Evolutionary conservation across 768 basidiomycete genomes (phyloP), one percentile per base, ranked within the genome.

Genomic region (Suillus decipiens): DNA sequence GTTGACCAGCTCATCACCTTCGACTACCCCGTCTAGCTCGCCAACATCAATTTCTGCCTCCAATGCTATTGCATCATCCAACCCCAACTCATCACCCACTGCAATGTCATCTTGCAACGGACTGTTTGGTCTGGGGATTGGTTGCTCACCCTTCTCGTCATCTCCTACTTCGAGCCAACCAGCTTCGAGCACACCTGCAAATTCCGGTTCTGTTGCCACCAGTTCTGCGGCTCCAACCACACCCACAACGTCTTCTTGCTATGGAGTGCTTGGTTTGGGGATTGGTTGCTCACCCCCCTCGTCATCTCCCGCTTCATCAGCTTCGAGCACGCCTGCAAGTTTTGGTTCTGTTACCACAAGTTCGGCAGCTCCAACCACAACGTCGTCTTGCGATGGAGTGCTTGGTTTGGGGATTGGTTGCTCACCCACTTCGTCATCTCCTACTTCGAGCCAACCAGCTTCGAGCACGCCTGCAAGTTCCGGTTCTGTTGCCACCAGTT

Each of bases 121-220:
- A 1, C 41, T 72, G 1, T 56, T 73, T 31, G 72, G 67, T 6
- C 56, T 70, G 22, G 64, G 60, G 17, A 2, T 66, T 28, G 71
- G 65, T 31, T 73, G 68, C 48, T 17, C 66, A 15, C 24, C 61
- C 3, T 24, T 61, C 39, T 31, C 42, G 62, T 15, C 61, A 31
- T 57, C 70, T 34, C 42, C 63, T 8, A 1, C 61, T 4, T 34
- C 50, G 7, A 50, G 66, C 2, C 36, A 64, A 11, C 39, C 56
- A n/a, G 11, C 19, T 34, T 53, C 19, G 24, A 57, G 37, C 24
- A 11, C 17, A 39, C 41, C 24, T 61, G 10, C 12, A 28, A 8
- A 60, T 60, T 22, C 67, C 1, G 39, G 61, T 33, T 39, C 66
- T 28, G 22, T 34, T 47, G 36, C 65, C 15, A 12, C 62, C 31